Base-by-base conservation (phyloP, 2,329 filamentous ascomycete genomes). In the Exophiala sp. region DNA sequence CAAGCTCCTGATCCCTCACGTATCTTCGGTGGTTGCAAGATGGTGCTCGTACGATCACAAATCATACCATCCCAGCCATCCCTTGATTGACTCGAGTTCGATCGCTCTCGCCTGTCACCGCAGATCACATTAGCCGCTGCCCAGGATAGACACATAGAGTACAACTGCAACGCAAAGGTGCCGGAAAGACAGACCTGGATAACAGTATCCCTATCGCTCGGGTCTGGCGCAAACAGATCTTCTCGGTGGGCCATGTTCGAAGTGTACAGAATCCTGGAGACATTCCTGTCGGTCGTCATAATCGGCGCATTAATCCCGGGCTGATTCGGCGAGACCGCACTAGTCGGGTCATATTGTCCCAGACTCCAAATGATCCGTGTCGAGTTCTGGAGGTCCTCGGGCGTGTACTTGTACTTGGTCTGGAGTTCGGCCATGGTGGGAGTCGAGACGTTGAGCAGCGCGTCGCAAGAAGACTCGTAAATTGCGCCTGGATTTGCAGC, bases 341-440 rank as follows among this genome's bases (percentile, higher is more conserved):
- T 44, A 10, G 24, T 34, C 12, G 40, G 40, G 35, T 52, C 49
- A 32, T 29, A 52, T 32, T 52, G 34, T 12, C 40, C 40, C n/a
- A 29, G 14, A n/a, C 21, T 47, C 39, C 40, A 52, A 39, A 52
- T 29, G 12, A 52, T 46, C 41, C 40, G 49, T 21, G 39, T 44
- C 34, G 21, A 47, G 12, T 52, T 46, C 10, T 20, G 39, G 5
- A 52, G 39, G 5, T 52, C 40, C 1, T 7, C 49, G 2, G 16
- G 49, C 20, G 49, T 47, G 32, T 2, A 47, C n/a, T 52, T 44
- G 49, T 52, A 52, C 39, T 35, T 16, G 1, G 20, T 5, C 2
- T 12, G 20, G 11, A 35, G 20, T 9, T 20, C 40, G 9, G 35
- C 40, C 5, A 16, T 32, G 2, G 39, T n/a, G 5, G 41, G 20